Evolutionary conservation across 495 filamentous ascomycete species (phyloP), one percentile per base, ranked within the genome.

Genomic region (Coniosporium apollinis): DNA sequence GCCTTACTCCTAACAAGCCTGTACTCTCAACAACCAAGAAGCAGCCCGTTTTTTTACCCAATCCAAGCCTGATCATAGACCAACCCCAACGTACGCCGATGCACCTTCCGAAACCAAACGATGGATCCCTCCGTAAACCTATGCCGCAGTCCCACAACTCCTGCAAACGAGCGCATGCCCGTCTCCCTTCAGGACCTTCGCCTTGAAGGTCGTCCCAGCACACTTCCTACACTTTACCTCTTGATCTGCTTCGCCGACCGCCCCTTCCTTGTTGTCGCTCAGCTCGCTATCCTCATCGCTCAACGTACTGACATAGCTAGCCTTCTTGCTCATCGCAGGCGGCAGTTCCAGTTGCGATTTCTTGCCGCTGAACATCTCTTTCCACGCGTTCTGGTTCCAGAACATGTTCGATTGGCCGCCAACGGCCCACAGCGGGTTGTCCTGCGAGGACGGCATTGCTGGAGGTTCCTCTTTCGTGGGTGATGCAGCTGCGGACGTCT

Each of bases 131-230:
- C n/a, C n/a, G n/a, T n/a, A n/a, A n/a, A n/a, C n/a, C n/a, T n/a
- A n/a, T n/a, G 29, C 34, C 10, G 43, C 17, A 21, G 20, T 47
- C 26, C 55, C 57, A 54, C 69, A 75, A 10, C 48, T 57, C 26
- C 57, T 59, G 49, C 70, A 75, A 19, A 68, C 64, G 47, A 75
- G 46, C 21, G 51, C 58, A 51, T 62, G 61, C 41, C 59, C 60
- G 33, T 64, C 62, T 36, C 50, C 55, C 19, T 59, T 52, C 6
- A 44, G 57, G 32, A 60, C 60, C 31, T 54, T 65, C 17, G 62
- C 66, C 22, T 60, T 64, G 42, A 75, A 75, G 39, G 59, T 69
- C 14, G 47, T 58, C 1, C 65, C 59, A 4, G 54, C 52, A 49
- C 70, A 75, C 29, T 56, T 51, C 8, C 56, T 51, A 39, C 71